Base-by-base conservation (phyloP, 75 land plant genomes). In the Gnetum montanum region DNA sequence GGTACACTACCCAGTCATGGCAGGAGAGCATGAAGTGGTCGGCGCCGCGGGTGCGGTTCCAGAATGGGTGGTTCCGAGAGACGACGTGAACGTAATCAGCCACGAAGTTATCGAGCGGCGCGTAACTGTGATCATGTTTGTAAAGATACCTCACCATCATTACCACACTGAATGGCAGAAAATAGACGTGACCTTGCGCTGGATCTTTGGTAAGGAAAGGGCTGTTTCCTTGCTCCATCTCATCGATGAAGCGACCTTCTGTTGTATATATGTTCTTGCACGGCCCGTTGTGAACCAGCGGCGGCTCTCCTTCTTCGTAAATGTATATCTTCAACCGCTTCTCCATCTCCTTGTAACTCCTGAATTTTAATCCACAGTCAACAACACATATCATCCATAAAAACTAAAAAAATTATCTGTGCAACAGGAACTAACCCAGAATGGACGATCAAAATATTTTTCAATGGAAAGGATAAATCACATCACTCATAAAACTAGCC, bases 331-430 rank as follows among this genome's bases (percentile, higher is more conserved):
- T 89, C 61, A 94, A 78, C 44, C 75, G 49, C 57, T 61, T 79
- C 71, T 94, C 98, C 98, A 94, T 94, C 56, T 94, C 96, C 60
- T 36, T 8, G 58, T 82, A 94, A 58, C 98, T 94, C 80, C 98
- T 88, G 73, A 44, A n/a, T n/a, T n/a, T n/a, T n/a, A n/a, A n/a
- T n/a, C n/a, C 28, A 13, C 3, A 10, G 8, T 40, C 41, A 40
- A 40, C 41, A 10, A 40, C 10, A 40, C 15, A 40, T 40, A 40
- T n/a, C n/a, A n/a, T 15, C 58, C 1, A 1, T n/a, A 31, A 12
- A 25, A 15, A n/a, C 37, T n/a, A 11, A n/a, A 25, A 20, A 20
- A 43, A 3, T 29, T 8, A 23, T 33, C 25, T 26, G 29, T 23
- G 13, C 30, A 27, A 23, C 2, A 25, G 31, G 23, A 1, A 8